Percentiles rank a stretch among this genome's conserved stretches.
Conservation (phyloP, 805 yeast species). For the Kodamaea fukazawae region DNA sequence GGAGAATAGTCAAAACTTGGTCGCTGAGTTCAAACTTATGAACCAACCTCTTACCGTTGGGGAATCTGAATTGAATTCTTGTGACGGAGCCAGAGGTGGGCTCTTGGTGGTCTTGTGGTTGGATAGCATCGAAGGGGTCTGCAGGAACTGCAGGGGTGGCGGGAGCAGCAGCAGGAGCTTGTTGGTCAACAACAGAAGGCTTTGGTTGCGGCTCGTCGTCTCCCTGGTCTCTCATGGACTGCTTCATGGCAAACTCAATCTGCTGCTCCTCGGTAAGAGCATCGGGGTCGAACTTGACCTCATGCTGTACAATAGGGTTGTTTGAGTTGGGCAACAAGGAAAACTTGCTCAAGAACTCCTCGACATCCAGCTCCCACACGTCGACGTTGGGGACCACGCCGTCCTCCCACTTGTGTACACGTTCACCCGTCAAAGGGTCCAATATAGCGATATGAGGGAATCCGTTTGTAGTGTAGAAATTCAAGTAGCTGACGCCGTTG, state of each 20-base stretch:
- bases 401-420: slow-evolving; percentile 71
- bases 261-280: slow-evolving; percentile 81
- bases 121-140: slow-evolving; percentile 50
- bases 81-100: slow-evolving; percentile 62
- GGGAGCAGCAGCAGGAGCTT: slow-evolving; percentile 1
- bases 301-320: slow-evolving; percentile 67
- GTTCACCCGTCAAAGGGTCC: slow-evolving; percentile 95
- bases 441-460: slow-evolving; percentile 89
- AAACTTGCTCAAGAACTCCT: slow-evolving; percentile 63
- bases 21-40: slow-evolving; percentile 64
- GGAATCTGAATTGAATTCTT: slow-evolving; percentile 82
- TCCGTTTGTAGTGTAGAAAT: slow-evolving; percentile 66
- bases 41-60: slow-evolving; percentile 80
- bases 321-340: slow-evolving; percentile 60
- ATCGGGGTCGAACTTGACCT: slow-evolving; percentile 58
- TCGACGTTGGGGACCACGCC: slow-evolving; percentile 56
- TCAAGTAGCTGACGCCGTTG: slow-evolving; percentile 66
- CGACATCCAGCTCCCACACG: slow-evolving; percentile 64
- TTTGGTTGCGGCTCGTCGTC: slow-evolving; percentile 10
- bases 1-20: slow-evolving; percentile 57
- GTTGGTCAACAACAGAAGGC: too few species aligned
- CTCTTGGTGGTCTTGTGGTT: slow-evolving; percentile 55
- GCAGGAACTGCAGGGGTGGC: slow-evolving; percentile 12
- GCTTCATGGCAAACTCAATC: slow-evolving; percentile 67
- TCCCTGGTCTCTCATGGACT: slow-evolving; percentile 46